Evolutionary conservation across 768 basidiomycete genomes (phyloP).

Genomic region (Phylloporus sp.): DNA sequence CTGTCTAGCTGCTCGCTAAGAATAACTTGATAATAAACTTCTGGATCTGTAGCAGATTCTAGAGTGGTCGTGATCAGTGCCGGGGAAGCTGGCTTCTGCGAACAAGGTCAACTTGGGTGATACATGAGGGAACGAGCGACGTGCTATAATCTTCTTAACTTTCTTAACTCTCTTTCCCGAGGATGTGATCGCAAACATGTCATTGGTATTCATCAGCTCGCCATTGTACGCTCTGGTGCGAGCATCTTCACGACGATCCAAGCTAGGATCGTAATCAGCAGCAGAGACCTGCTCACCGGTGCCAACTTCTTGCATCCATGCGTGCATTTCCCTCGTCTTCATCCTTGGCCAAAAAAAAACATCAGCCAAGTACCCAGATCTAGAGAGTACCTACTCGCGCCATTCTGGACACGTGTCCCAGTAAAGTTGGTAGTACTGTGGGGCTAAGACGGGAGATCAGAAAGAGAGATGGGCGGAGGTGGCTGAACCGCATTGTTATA

Average conservation of each 20-base stretch:
- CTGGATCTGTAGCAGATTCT: slow-evolving; percentile 89
- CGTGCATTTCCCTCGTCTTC: slow-evolving; percentile 48
- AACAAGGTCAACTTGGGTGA: slow-evolving; percentile 1
- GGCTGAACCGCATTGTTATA: slow-evolving; percentile 75
- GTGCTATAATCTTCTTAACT: slow-evolving; percentile 53
- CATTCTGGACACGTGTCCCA: slow-evolving; percentile 12
- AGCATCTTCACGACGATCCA: slow-evolving; percentile 84
- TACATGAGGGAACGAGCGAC: slow-evolving; percentile 14
- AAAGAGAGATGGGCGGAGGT: slow-evolving; percentile 55
- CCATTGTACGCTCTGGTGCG: slow-evolving; percentile 55
- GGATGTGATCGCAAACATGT: slow-evolving; percentile 82
- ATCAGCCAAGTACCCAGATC: background rate
- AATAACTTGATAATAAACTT: slow-evolving; percentile 94
- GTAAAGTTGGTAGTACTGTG: slow-evolving; percentile 40
- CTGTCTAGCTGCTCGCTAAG: slow-evolving; percentile 94
- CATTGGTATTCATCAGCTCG: slow-evolving; percentile 55
- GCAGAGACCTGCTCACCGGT: slow-evolving; percentile 74
- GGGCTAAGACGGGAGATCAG: slow-evolving; percentile 60
- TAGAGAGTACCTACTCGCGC: slow-evolving; percentile 18
- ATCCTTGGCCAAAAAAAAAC: slow-evolving; percentile 53
- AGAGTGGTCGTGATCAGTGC: slow-evolving; percentile 69
- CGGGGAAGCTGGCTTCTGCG: slow-evolving; percentile 49
- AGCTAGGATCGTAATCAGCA: slow-evolving; percentile 86
- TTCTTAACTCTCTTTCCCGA: slow-evolving; percentile 50
- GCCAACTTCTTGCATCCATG: slow-evolving; percentile 44